Evolutionary conservation across 768 basidiomycete species (phyloP), one percentile per base, ranked within the genome.

Genomic region (Chalciporus chontae): DNA sequence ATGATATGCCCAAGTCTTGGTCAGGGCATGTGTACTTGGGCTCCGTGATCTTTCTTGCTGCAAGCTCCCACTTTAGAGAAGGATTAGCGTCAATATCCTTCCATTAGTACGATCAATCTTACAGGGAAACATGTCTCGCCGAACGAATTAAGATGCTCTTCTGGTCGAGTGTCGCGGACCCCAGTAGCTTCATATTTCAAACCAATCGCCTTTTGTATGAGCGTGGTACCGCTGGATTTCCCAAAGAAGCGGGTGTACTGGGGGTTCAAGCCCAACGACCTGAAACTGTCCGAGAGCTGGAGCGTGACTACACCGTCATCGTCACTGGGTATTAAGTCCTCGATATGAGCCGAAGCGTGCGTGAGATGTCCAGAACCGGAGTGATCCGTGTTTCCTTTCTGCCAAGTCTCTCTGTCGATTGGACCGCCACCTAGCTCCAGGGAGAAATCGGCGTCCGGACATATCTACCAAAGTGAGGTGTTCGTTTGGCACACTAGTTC

Each of bases 391-490:
- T 29, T 51, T 10, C 55, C 50, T 32, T 45, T 67, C 17, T 59
- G 52, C 68, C 73, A 77, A 1, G 48, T 54, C 40, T 74, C 72
- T 47, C 64, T 68, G 60, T 72, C 78, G 34, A 76, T 65, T 4
- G 52, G 56, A 21, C 60, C 47, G 19, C 71, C 71, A 13, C 79
- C 80, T 9, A 87, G 68, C 55, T 86, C 81, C 49, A 75, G 75
- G 17, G 81, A 73, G 27, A 84, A 73, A 47, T 82, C 77, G 41
- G 79, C 77, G 43, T 86, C 81, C 11, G 85, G 84, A 57, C 79
- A 82, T 39, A 88, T 70, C 85, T 87, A 36, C 17, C 17, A 19
- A 10, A 34, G 18, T 24, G 32, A 34, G 53, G 40, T 11, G 34
- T 24, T 36, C 7, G 43, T 49, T 31, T 52, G 42, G 9, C 13